phyloP scores from a whole-genome alignment of 441 rosid species.

The Gossypium gossypioides region DNA sequence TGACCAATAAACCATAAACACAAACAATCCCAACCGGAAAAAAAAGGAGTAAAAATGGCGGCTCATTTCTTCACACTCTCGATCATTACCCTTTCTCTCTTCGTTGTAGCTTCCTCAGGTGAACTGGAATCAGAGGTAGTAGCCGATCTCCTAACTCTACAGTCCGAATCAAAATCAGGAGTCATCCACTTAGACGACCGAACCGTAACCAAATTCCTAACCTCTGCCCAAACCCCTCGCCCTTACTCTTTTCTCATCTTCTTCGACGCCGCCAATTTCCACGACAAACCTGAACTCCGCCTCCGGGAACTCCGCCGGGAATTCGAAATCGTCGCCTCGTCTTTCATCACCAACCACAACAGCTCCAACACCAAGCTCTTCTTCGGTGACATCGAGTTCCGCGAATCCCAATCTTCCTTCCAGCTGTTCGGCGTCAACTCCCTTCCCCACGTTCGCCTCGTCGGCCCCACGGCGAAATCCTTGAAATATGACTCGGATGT shows the following conservation, averaged over 20 bases:
- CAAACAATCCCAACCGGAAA: not conserved
- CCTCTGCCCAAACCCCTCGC: constrained; percentile 53
- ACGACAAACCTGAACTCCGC: constrained; percentile 66
- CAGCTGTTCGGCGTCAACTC: constrained; percentile 71
- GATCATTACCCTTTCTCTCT: constrained; percentile 17
- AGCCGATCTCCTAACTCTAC: constrained; percentile 42
- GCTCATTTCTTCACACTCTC: constrained; percentile 1
- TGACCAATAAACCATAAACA: not conserved
- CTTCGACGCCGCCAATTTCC: constrained; percentile 88
- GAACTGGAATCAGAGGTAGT: constrained; percentile 35
- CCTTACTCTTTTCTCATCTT: constrained; percentile 73
- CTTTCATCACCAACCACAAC: constrained; percentile 65
- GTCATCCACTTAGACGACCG: constrained; percentile 74
- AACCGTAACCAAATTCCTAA: constrained; percentile 51
- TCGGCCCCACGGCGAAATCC: constrained; percentile 37
- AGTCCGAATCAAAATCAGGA: constrained; percentile 51
- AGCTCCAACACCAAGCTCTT: constrained; percentile 45
- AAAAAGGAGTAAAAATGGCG: constrained; percentile 33
- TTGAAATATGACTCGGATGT: constrained; percentile 62
- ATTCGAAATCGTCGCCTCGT: constrained; percentile 53
- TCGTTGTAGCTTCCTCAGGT: constrained; percentile 14
- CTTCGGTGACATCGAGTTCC: constrained; percentile 83
- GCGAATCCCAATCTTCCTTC: constrained; percentile 62
- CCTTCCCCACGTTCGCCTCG: constrained; percentile 77
- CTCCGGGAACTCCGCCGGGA: constrained; percentile 60